phyloP scores from a whole-genome alignment of 2,329 filamentous ascomycete species.

The Trichoderma koningii region DNA sequence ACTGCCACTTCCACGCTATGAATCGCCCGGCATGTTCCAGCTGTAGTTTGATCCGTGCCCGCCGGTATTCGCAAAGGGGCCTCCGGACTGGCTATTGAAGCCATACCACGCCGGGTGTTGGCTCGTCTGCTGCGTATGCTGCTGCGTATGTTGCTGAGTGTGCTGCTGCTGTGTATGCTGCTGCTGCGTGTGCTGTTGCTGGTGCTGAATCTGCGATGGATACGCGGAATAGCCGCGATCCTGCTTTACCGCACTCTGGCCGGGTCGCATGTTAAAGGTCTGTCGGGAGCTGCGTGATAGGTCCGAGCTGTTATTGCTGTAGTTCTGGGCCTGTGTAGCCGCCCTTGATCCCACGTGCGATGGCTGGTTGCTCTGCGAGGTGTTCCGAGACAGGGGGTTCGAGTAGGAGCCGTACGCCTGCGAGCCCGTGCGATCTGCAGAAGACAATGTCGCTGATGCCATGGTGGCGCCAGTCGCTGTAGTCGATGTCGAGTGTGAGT shows the following conservation, averaged over 20 bases:
- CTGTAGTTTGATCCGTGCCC: conserved; percentile 34
- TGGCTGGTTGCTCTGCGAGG: not conserved
- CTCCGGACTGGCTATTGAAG: conserved; percentile 33
- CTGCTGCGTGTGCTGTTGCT: conserved; percentile 27
- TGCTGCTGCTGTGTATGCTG: conserved; percentile 25
- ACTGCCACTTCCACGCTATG: not conserved
- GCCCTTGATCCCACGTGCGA: conserved; percentile 12
- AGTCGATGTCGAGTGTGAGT: conserved; percentile 32
- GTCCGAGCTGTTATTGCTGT: not conserved
- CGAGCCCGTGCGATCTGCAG: conserved; percentile 20
- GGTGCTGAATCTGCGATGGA: conserved; percentile 20
- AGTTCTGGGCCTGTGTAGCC: conserved; percentile 3
- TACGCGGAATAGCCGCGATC: conserved; percentile 19
- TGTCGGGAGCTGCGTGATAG: conserved; percentile 3
- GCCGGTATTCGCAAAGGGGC: conserved; percentile 29
- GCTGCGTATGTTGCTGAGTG: conserved; percentile 27
- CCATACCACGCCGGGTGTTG: conserved; percentile 34
- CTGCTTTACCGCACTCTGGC: conserved; percentile 12
- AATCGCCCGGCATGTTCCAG: conserved; percentile 32
- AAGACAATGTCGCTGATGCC: not conserved
- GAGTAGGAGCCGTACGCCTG: conserved; percentile 19
- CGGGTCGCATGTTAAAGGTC: conserved; percentile 11
- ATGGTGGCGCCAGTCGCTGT: conserved; percentile 28
- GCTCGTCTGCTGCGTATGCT: conserved; percentile 27
- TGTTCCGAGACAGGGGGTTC: not conserved